A percentile compares a stretch with the other conserved stretches of the same genome.
Conservation (phyloP, 345 rosid genomes). For the Geranium rotundifolium region DNA sequence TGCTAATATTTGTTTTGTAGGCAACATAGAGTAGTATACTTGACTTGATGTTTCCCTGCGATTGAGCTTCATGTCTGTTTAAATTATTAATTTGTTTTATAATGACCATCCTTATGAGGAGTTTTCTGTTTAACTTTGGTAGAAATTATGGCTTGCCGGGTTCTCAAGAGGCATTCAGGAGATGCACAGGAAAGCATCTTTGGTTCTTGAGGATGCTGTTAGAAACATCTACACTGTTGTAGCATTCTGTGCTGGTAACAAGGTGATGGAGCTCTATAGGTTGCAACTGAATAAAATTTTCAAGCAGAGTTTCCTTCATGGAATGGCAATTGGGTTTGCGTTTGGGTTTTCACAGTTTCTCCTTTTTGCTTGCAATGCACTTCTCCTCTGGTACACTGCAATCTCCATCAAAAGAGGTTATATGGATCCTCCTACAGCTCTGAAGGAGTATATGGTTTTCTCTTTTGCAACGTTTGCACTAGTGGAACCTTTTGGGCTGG, state of each 20-base stretch:
- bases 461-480: slow-evolving; percentile 98
- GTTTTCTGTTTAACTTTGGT: slow-evolving; percentile 19
- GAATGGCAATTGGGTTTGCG: slow-evolving; percentile 89
- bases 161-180: slow-evolving; percentile 98
- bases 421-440: slow-evolving; percentile 55
- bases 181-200: slow-evolving; percentile 97
- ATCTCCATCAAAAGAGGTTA: slow-evolving; percentile 36
- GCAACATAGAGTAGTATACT: too few species aligned
- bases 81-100: neutral
- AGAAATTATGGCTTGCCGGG: slow-evolving; percentile 99
- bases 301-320: slow-evolving; percentile 77
- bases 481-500: slow-evolving; percentile 99
- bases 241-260: slow-evolving; percentile 97
- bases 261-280: slow-evolving; percentile 97
- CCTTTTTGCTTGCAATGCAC: slow-evolving; percentile 96
- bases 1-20: too few species aligned
- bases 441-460: slow-evolving; percentile 93
- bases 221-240: slow-evolving; percentile 99
- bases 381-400: slow-evolving; percentile 94
- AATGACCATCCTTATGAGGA: neutral
- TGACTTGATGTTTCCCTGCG: too few species aligned
- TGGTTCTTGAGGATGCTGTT: slow-evolving; percentile 99
- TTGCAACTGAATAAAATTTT: slow-evolving; percentile 73
- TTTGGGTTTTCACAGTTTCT: slow-evolving; percentile 99
- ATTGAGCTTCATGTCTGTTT: too few species aligned